Percentiles rank a stretch among this genome's conserved stretches.
phyloP scores from a whole-genome alignment of 1,284 basidiomycete species.

The Sphaerobolus stellatus region DNA sequence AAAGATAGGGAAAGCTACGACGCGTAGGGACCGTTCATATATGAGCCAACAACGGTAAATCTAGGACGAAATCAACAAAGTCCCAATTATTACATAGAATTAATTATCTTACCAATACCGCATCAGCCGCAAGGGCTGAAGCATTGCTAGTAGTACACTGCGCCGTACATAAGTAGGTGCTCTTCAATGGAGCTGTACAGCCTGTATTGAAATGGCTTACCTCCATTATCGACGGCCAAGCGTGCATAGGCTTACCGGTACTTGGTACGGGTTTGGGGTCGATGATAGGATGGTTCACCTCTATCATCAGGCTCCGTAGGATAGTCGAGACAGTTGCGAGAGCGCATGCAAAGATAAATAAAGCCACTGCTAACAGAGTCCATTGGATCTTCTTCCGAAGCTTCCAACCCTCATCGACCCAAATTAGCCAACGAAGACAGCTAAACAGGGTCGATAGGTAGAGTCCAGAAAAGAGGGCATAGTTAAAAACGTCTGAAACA shows the following conservation, averaged over 20 bases:
- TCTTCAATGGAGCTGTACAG: too few relatives aligned
- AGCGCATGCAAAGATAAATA: background rate
- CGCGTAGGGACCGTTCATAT: background rate
- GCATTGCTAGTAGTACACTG: background rate
- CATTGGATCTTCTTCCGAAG: background rate
- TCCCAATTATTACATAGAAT: too few relatives aligned
- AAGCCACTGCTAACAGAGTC: background rate
- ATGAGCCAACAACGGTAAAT: background rate
- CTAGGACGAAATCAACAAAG: background rate
- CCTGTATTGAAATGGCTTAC: too few relatives aligned
- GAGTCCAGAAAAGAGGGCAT: background rate
- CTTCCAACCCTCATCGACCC: background rate
- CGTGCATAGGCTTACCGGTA: background rate
- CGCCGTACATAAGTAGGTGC: too few relatives aligned
- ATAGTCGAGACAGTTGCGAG: background rate
- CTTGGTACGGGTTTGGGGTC: background rate
- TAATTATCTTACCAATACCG: background rate
- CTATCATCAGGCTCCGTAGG: background rate
- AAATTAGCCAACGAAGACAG: background rate
- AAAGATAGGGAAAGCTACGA: background rate
- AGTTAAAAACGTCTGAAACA: background rate
- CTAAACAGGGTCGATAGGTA: background rate
- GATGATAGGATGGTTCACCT: background rate
- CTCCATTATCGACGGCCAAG: background rate
- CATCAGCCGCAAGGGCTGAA: background rate